Evolutionary conservation across 139 green algal genomes (phyloP).

Genomic region (Micromonas commoda): DNA sequence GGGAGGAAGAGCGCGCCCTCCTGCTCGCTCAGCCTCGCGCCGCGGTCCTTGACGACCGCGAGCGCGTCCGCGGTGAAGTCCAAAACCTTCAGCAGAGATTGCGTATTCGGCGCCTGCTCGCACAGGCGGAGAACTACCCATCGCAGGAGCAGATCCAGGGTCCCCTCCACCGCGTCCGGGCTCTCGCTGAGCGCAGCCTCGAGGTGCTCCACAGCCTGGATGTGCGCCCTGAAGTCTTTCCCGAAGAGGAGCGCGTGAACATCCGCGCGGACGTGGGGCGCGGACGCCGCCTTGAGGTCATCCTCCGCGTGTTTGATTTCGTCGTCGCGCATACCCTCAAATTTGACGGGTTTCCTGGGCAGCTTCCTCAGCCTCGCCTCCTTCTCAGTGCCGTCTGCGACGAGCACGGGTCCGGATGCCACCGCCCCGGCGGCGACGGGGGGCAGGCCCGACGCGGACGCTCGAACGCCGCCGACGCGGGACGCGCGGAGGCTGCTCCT

Average conservation of each 20-base stretch:
- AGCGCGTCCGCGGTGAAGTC: slow-evolving; percentile 34
- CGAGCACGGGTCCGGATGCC: slow-evolving; percentile 30
- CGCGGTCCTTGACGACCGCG: slow-evolving; percentile 28
- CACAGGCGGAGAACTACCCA: slow-evolving; percentile 73
- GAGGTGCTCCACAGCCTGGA: slow-evolving; percentile 8
- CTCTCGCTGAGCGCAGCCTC: not conserved
- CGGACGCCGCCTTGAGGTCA: not conserved
- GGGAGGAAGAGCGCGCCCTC: slow-evolving; percentile 82
- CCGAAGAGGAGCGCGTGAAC: slow-evolving; percentile 36
- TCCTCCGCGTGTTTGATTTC: not conserved
- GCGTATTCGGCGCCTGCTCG: slow-evolving; percentile 39
- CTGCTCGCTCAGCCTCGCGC: slow-evolving; percentile 64
- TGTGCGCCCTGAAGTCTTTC: slow-evolving; percentile 41
- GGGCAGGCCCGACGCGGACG: not conserved
- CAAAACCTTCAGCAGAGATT: slow-evolving; percentile 31
- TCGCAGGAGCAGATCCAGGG: slow-evolving; percentile 73
- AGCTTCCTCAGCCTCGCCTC: slow-evolving; percentile 31
- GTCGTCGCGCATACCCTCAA: slow-evolving; percentile 2
- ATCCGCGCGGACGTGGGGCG: slow-evolving; percentile 36
- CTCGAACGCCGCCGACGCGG: slow-evolving; percentile 37
- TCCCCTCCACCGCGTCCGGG: slow-evolving; percentile 31
- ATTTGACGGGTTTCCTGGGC: slow-evolving; percentile 25
- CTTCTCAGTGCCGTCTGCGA: slow-evolving; percentile 32
- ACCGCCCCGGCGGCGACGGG: slow-evolving; percentile 16
- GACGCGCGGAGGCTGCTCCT: slow-evolving; percentile 29